Evolutionary conservation across 2,329 filamentous ascomycete species (phyloP), one percentile per base, ranked within the genome.

Genomic region (Gnomoniopsis smithogilvyi): DNA sequence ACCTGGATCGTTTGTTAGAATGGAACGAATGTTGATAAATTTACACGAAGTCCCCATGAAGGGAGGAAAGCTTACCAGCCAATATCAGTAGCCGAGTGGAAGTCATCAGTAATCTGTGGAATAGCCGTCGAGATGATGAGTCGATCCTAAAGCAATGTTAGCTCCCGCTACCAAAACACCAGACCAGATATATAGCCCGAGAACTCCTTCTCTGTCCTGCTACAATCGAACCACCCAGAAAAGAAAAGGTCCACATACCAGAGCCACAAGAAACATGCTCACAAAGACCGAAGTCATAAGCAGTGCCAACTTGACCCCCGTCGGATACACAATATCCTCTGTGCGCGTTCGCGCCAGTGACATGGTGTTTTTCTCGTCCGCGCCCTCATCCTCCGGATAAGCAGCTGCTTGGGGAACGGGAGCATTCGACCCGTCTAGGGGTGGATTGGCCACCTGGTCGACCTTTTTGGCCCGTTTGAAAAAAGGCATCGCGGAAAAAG

Each of bases 81-180:
- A n/a, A 75, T 69, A 59, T 75, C 72, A 6, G 66, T 66, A 3
- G 74, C 65, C 8, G 71, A 73, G 56, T 72, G 61, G 64, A 75
- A 75, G 41, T 74, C 70, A 58, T 74, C 69, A 2, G 72, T 74
- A 65, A 74, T 75, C 50, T 67, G 67, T 17, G 73, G 73, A 49
- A 76, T 73, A n/a, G 73, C 74, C 2, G 74, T 75, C 0, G 70
- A 68, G 55, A 74, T 67, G 59, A 74, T 74, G 22, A 73, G 64
- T 14, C 72, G 68, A 64, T 75, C 73, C 58, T 65, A 24, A 14
- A 2, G 0, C n/a, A n/a, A n/a, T 1, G n/a, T 51, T 2, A 33
- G 7, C 17, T 51, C 7, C 34, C n/a, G 33, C 19, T 33, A 21
- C 33, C 30, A 38, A 19, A n/a, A 21, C 26, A 24, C 11, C 11